These are phyloP conservation scores for Insectozyma bohioensis DNA, from an alignment of 1,139 yeast genomes.

Conservation along the genomic window DNA sequence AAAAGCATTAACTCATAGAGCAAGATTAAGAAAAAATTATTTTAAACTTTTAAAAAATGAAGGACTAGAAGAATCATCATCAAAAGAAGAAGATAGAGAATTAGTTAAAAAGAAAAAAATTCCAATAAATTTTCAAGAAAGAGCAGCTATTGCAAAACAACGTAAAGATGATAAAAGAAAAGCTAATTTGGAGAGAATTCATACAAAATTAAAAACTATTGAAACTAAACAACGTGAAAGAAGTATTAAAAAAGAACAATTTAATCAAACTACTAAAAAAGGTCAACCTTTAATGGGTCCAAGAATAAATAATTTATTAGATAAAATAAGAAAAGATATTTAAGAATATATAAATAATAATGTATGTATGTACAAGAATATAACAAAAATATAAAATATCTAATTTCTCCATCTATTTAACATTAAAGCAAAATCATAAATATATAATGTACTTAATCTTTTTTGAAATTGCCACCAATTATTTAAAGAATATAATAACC, in stretches of 20 bases:
- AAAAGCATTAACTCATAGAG: constrained; percentile 73
- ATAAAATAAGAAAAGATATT: constrained; percentile 62
- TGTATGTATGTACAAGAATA: constrained; percentile 3
- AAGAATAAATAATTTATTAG: constrained; percentile 73
- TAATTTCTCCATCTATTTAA: constrained; percentile 11
- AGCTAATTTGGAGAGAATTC: constrained; percentile 27
- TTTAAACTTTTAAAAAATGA: constrained; percentile 78
- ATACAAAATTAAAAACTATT: constrained; percentile 22
- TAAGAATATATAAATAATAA: background rate
- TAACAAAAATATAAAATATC: background rate
- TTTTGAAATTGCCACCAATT: constrained; percentile 55
- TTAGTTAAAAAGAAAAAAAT: constrained; percentile 18
- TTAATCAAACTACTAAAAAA: constrained; percentile 59
- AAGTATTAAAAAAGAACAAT: constrained; percentile 47
- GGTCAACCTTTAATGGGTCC: constrained; percentile 96
- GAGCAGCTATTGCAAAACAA: constrained; percentile 45
- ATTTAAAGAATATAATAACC: constrained; percentile 32
- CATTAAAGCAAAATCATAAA: constrained; percentile 52
- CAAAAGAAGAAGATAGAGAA: constrained; percentile 7
- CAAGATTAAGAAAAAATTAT: constrained; percentile 80
- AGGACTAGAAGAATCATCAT: constrained; percentile 30
- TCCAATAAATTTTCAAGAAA: constrained; percentile 42
- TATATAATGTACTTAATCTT: constrained; percentile 50
- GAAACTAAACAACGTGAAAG: constrained; percentile 27
- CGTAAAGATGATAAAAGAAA: constrained; percentile 40